These are phyloP conservation scores for Ophidiomyces ophidiicola DNA, from an alignment of 2,329 filamentous ascomycete genomes.

Conservation along the genomic window DNA sequence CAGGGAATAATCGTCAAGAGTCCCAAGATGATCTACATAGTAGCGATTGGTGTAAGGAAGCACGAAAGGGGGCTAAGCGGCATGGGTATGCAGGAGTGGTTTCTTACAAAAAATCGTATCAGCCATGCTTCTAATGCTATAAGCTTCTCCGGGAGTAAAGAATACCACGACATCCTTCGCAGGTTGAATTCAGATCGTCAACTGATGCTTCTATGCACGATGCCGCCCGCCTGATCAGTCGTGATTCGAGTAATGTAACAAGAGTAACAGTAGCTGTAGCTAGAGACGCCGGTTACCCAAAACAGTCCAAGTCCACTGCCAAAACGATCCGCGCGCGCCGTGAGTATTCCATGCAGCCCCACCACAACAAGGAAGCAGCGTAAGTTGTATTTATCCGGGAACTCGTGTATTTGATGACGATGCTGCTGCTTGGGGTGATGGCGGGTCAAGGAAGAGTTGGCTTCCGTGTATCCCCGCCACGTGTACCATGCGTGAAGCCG, in stretches of 20 bases:
- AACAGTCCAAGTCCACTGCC: no score
- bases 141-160: conserved; percentile 49
- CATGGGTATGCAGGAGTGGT: background rate
- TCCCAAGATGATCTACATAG: conserved; percentile 46
- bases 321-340: no score
- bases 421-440: no score
- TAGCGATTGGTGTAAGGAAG: background rate
- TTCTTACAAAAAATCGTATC: conserved; percentile 49
- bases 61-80: conserved; percentile 1
- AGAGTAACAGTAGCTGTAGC: no score
- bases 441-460: no score
- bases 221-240: background rate
- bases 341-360: no score
- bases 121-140: conserved; percentile 50
- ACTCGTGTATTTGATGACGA: no score
- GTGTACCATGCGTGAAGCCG: background rate
- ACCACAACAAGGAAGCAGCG: no score
- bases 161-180: conserved; percentile 49
- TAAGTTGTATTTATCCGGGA: no score
- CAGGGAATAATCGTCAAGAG: conserved; percentile 51
- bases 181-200: background rate
- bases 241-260: no score
- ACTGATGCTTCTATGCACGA: background rate
- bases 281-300: no score
- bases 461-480: no score